Conservation (phyloP, 2,329 filamentous ascomycete genomes). For the Tolypocladium capitatum region DNA sequence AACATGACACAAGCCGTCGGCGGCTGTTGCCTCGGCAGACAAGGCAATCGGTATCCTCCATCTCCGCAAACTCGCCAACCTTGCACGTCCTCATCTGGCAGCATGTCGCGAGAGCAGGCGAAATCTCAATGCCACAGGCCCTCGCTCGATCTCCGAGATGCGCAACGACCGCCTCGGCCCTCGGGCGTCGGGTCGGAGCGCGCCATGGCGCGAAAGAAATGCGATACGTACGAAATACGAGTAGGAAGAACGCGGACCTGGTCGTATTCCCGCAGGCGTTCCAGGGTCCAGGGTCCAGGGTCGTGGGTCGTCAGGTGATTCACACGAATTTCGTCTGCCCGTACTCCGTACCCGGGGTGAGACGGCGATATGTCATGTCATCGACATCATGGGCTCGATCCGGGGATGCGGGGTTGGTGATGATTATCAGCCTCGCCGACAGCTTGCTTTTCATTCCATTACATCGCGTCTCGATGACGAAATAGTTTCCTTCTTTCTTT, state of each 20-base stretch:
- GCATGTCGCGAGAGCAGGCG: background rate
- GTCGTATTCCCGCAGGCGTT: background rate
- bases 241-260: too few species aligned
- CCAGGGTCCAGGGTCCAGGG: background rate
- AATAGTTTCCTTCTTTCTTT: background rate
- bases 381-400: background rate
- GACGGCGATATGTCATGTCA: background rate
- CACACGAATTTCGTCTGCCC: background rate
- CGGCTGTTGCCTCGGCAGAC: background rate
- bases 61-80: too few species aligned
- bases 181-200: background rate
- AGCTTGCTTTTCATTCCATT: background rate
- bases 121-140: background rate
- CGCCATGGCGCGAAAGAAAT: background rate
- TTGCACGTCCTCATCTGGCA: background rate
- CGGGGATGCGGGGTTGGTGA: background rate
- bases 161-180: background rate
- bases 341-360: too few species aligned
- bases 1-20: background rate
- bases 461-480: too few species aligned
- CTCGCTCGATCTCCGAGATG: background rate
- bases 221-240: too few species aligned
- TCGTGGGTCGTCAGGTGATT: background rate
- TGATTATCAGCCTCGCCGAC: background rate
- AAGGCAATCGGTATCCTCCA: too few species aligned